phyloP scores from a whole-genome alignment of 139 green algal species.

The Yamagishiella unicocca region DNA sequence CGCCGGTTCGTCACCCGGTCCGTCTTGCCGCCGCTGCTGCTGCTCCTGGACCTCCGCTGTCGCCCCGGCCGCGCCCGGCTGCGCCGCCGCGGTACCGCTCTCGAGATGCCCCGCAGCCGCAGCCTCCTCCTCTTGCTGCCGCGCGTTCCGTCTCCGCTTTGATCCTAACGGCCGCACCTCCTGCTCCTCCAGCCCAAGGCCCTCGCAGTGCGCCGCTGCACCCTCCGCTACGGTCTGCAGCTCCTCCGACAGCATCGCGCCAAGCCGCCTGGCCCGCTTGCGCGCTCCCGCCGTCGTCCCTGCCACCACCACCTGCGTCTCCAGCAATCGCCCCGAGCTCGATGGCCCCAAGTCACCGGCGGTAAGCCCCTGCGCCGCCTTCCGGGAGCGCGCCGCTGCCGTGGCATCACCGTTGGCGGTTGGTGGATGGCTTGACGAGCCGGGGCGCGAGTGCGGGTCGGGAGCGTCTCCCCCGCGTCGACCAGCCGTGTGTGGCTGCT shows the following conservation, averaged over 20 bases:
- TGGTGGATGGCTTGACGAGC: too few relatives aligned
- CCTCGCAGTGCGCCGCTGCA: background rate
- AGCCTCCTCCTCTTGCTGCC: background rate
- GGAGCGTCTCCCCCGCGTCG: too few relatives aligned
- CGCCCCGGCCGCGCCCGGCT: background rate
- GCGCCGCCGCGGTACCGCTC: background rate
- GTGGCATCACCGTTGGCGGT: too few relatives aligned
- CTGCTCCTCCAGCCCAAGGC: background rate
- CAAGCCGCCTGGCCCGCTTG: background rate
- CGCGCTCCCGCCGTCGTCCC: too few relatives aligned
- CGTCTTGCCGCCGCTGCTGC: slow-evolving; percentile 4
- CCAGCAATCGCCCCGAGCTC: background rate
- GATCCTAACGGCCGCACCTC: too few relatives aligned
- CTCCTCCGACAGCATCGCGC: background rate
- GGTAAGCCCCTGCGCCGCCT: background rate
- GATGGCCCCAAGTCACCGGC: background rate
- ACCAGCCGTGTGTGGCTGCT: too few relatives aligned
- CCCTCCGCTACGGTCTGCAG: too few relatives aligned
- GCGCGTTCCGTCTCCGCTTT: background rate
- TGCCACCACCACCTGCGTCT: background rate
- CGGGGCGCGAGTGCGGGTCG: too few relatives aligned
- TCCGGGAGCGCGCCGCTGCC: too few relatives aligned
- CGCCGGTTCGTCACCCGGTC: background rate
- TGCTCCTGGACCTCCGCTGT: background rate
- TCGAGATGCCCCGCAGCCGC: too few relatives aligned